Evolutionary conservation across 176 grass and related monocot species (phyloP).

Genomic region (Stipa capillata): DNA sequence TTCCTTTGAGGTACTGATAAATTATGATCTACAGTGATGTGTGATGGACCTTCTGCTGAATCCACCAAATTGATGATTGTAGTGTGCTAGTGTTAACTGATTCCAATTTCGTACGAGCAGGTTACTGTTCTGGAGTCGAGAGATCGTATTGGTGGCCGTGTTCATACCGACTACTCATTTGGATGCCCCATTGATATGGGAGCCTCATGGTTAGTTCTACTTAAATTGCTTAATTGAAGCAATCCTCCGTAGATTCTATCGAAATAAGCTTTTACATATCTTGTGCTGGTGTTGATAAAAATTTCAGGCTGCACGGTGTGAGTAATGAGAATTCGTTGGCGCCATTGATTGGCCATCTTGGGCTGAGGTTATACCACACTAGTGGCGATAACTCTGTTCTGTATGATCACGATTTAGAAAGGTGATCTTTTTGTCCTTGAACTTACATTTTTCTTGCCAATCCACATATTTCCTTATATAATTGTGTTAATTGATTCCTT

Average conservation of each 20-base stretch:
- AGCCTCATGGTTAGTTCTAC: conserved; percentile 71
- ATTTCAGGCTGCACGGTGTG: conserved; percentile 69
- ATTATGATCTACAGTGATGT: not conserved
- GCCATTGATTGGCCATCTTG: conserved; percentile 70
- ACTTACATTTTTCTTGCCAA: not conserved
- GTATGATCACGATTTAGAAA: conserved; percentile 96
- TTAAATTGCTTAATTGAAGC: not conserved
- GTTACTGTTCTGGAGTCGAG: conserved; percentile 88
- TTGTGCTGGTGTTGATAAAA: not conserved
- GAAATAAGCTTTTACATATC: not conserved
- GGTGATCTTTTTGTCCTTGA: conserved; percentile 18
- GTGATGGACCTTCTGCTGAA: conserved; percentile 32
- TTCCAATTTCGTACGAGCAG: not conserved
- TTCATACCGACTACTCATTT: conserved; percentile 78
- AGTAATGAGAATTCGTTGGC: conserved; percentile 91
- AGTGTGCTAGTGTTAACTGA: not conserved
- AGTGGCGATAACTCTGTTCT: conserved; percentile 89
- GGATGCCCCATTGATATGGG: conserved; percentile 98
- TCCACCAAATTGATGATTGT: not conserved
- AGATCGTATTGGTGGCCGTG: conserved; percentile 69
- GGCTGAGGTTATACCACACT: conserved; percentile 81
- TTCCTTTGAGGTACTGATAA: conserved; percentile 50
- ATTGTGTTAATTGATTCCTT: conserved; percentile 29
- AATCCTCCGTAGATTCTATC: not conserved
- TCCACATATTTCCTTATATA: not conserved